These are phyloP conservation scores for Penicillium manginii DNA, from an alignment of 495 filamentous ascomycete species.

Conservation along the genomic window DNA sequence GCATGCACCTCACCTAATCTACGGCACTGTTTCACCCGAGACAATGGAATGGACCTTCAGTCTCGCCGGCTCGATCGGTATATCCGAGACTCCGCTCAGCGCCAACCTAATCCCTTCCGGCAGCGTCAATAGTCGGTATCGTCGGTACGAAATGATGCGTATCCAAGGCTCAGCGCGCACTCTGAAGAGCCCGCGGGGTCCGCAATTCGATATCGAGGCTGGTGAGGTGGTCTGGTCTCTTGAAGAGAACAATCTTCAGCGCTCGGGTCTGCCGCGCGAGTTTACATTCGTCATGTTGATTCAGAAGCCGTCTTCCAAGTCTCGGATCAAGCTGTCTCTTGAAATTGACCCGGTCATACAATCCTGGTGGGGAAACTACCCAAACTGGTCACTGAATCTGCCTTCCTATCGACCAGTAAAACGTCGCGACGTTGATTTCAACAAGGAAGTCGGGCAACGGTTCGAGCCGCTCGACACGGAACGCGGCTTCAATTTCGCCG, in stretches of 20 bases:
- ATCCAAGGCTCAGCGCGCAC: conserved; percentile 56
- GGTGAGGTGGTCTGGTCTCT: conserved; percentile 56
- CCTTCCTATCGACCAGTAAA: conserved; percentile 33
- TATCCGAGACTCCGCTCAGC: conserved; percentile 48
- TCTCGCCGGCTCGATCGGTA: conserved; percentile 50
- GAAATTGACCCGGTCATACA: conserved; percentile 48
- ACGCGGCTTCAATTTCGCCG: conserved; percentile 47
- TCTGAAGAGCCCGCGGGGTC: conserved; percentile 36
- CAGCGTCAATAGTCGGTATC: conserved; percentile 42
- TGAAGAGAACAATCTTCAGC: conserved; percentile 54
- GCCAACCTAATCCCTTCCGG: conserved; percentile 49
- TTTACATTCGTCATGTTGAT: conserved; percentile 59
- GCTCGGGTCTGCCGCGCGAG: conserved; percentile 56
- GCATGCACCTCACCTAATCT: conserved; percentile 57
- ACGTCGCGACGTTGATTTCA: conserved; percentile 38
- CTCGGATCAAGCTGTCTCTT: conserved; percentile 31
- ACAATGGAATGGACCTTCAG: conserved; percentile 57
- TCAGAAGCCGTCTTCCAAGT: conserved; percentile 42
- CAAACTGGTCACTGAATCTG: conserved; percentile 33
- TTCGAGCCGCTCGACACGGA: conserved; percentile 35
- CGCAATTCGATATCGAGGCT: conserved; percentile 44
- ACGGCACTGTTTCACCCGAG: conserved; percentile 55
- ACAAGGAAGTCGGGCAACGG: conserved; percentile 40
- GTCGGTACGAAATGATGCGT: conserved; percentile 57
- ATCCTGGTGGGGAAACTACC: conserved; percentile 37